Conservation (phyloP, 2,329 filamentous ascomycete genomes). For the Cercospora zeae-maydis region DNA sequence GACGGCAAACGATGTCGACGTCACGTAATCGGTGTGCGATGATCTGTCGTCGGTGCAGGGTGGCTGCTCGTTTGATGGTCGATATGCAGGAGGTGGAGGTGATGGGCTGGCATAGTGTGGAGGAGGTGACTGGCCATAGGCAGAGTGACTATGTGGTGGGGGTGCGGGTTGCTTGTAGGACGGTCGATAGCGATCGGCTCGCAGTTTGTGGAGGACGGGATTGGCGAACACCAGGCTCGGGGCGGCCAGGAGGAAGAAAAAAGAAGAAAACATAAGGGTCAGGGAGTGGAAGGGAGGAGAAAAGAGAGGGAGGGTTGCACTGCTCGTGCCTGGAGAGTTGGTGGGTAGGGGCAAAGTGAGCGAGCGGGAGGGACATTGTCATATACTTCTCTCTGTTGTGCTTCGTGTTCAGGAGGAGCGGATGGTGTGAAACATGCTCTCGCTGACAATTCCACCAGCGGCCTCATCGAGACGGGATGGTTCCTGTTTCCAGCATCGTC, state of each 20-base stretch:
- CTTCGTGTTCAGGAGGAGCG: too few relatives aligned
- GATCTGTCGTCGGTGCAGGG: neutral
- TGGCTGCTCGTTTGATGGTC: neutral
- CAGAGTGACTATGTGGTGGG: neutral
- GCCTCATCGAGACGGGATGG: too few relatives aligned
- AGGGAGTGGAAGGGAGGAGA: neutral
- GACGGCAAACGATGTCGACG: neutral
- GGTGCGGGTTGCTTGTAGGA: neutral
- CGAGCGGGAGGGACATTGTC: too few relatives aligned
- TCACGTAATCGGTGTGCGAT: neutral
- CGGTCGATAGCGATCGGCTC: neutral
- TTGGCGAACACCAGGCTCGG: neutral
- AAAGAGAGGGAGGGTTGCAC: neutral
- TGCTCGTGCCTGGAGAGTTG: too few relatives aligned
- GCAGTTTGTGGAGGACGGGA: neutral
- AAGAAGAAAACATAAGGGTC: neutral
- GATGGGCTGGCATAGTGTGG: neutral
- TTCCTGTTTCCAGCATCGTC: too few relatives aligned
- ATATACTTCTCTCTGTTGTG: too few relatives aligned
- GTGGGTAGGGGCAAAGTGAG: too few relatives aligned
- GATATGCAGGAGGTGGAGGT: neutral
- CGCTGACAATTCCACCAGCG: too few relatives aligned
- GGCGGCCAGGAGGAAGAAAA: neutral
- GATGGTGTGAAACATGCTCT: too few relatives aligned
- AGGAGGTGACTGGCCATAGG: neutral